These are phyloP conservation scores for Yarrowia phangngaensis DNA, from an alignment of 805 yeast genomes.

Conservation along the genomic window DNA sequence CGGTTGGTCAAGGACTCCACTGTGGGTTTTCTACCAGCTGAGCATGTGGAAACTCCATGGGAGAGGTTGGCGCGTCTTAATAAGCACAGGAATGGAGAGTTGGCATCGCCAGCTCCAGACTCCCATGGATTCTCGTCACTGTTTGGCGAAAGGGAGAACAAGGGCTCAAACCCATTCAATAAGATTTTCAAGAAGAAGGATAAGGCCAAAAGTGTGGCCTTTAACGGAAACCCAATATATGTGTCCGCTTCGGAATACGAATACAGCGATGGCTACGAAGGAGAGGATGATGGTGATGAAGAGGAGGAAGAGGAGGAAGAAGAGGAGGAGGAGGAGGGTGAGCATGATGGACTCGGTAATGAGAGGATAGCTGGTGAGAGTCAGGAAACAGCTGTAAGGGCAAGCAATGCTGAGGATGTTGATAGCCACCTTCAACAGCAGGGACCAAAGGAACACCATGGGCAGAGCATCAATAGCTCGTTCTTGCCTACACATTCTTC, in stretches of 20 bases:
- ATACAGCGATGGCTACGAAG: conserved; percentile 33
- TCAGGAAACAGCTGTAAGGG: conserved; percentile 18
- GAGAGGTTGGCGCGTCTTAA: conserved; percentile 89
- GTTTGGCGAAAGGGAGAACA: conserved; percentile 29
- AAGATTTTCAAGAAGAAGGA: conserved; percentile 25
- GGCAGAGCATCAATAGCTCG: too few relatives aligned
- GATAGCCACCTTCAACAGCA: conserved; percentile 11
- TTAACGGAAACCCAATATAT: conserved; percentile 30
- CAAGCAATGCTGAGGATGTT: conserved; percentile 6
- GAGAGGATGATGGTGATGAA: conserved; percentile 30
- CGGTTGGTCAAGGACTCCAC: conserved; percentile 53
- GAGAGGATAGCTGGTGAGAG: too few relatives aligned
- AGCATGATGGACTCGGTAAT: too few relatives aligned
- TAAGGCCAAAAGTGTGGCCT: conserved; percentile 30
- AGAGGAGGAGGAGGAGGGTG: conserved; percentile 25
- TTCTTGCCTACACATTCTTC: too few relatives aligned
- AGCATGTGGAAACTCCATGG: conserved; percentile 82
- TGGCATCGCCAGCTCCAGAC: conserved; percentile 27
- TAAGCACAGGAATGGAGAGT: conserved; percentile 84
- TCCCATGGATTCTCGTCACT: conserved; percentile 13
- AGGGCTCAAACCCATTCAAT: conserved; percentile 23
- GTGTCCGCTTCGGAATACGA: conserved; percentile 36
- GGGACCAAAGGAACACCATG: too few relatives aligned
- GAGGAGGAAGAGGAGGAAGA: conserved; percentile 24
- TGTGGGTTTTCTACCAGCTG: conserved; percentile 96